phyloP scores from a whole-genome alignment of 169 alveolate genomes.

The Theileria orientalis region DNA sequence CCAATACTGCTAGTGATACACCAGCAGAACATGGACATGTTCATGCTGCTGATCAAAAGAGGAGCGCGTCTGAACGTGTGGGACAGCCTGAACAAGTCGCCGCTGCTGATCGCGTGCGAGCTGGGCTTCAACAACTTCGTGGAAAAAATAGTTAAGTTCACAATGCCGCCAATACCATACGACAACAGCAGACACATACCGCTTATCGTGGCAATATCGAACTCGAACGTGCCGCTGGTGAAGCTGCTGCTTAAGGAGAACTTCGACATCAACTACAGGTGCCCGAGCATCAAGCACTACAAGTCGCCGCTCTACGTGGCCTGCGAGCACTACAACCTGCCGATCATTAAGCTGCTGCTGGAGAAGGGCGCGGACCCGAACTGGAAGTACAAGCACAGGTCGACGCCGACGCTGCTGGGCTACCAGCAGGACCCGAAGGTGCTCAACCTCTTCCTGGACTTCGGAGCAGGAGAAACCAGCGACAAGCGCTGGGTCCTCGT shows the following conservation, averaged over 20 bases:
- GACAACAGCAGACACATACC: conserved; percentile 69
- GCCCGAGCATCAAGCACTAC: conserved; percentile 78
- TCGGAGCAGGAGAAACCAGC: conserved; percentile 82
- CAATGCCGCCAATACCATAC: conserved; percentile 37
- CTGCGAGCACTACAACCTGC: conserved; percentile 77
- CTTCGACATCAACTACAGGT: conserved; percentile 64
- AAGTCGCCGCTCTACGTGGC: conserved; percentile 87
- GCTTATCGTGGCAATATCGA: conserved; percentile 54
- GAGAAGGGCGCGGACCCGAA: conserved; percentile 85
- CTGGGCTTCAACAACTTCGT: conserved; percentile 73
- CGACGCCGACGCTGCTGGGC: conserved; percentile 81
- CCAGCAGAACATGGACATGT: conserved; percentile 71
- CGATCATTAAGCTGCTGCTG: conserved; percentile 73
- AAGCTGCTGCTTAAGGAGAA: conserved; percentile 76
- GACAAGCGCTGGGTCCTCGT: conserved; percentile 78
- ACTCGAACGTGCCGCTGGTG: conserved; percentile 50
- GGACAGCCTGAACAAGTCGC: conserved; percentile 84
- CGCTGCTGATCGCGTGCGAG: conserved; percentile 82
- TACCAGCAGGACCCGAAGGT: conserved; percentile 77
- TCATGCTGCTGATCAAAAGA: conserved; percentile 75
- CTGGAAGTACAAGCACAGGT: conserved; percentile 77
- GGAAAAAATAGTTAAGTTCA: conserved; percentile 53
- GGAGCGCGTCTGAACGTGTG: conserved; percentile 85
- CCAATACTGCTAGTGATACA: conserved; percentile 83
- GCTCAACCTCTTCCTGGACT: conserved; percentile 79